A percentile compares a stretch with the other conserved stretches of the same genome.
phyloP scores from a whole-genome alignment of 768 basidiomycete species.

The Tulasnella sp. region DNA sequence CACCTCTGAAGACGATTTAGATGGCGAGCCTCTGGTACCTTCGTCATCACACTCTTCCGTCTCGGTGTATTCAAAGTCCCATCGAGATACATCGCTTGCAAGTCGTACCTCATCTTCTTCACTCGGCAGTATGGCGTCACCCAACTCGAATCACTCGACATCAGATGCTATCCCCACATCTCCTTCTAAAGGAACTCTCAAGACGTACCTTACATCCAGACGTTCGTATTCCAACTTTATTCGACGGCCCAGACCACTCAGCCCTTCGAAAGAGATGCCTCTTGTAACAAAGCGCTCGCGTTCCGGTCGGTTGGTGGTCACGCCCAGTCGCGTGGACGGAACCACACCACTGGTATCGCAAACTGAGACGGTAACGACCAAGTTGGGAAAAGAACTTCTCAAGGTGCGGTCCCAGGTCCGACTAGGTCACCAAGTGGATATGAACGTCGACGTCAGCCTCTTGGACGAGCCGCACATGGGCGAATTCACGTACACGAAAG shows the following conservation, averaged over 20 bases:
- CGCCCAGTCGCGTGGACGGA: conserved; percentile 5
- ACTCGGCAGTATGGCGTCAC: background rate
- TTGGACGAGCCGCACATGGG: conserved; percentile 3
- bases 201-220: conserved; percentile 5
- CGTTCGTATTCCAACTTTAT: background rate
- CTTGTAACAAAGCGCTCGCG: conserved; percentile 5
- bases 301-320: conserved; percentile 8
- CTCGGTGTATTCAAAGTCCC: too few relatives aligned
- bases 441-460: conserved; percentile 10
- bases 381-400: conserved; percentile 5
- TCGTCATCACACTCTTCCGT: background rate
- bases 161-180: too few relatives aligned
- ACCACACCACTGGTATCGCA: background rate
- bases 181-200: too few relatives aligned
- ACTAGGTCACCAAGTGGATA: conserved; percentile 5
- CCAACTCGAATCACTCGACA: background rate
- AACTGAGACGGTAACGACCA: background rate
- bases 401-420: conserved; percentile 9
- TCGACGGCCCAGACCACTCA: background rate
- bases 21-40: conserved; percentile 2
- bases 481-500: background rate
- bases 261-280: background rate
- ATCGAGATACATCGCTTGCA: background rate
- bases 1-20: background rate
- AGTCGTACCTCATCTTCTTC: background rate